Percentiles rank a stretch among this genome's conserved stretches.
These are phyloP conservation scores for Linnemannia schmuckeri DNA, from an alignment of 192 early-diverging fungal species.

Conservation along the genomic window DNA sequence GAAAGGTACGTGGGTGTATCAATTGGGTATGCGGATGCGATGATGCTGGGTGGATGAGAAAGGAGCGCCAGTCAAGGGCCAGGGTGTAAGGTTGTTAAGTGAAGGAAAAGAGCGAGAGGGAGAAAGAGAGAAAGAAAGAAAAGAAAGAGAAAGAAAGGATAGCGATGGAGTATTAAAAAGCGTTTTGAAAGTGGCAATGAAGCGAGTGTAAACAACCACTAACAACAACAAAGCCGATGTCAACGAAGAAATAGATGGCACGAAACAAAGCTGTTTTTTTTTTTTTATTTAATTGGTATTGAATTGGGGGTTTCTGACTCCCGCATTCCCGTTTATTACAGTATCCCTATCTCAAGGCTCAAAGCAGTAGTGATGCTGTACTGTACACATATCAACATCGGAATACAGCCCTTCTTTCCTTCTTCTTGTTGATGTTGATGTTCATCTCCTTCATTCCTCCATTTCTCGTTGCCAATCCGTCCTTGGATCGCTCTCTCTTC, in stretches of 20 bases:
- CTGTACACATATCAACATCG: not conserved
- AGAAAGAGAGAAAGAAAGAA: not conserved
- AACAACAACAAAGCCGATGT: not conserved
- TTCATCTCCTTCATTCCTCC: not conserved
- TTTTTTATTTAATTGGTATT: not conserved
- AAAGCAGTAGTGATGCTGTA: not conserved
- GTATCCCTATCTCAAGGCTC: not conserved
- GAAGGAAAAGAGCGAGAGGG: not conserved
- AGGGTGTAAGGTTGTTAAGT: not conserved
- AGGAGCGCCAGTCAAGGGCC: not conserved
- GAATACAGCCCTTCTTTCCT: not conserved
- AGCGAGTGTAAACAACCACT: not conserved
- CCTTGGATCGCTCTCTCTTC: not conserved
- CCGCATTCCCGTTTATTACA: not conserved
- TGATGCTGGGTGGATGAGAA: not conserved
- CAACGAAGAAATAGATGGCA: not conserved
- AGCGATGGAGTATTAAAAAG: not conserved
- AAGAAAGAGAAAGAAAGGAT: not conserved
- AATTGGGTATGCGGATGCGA: not conserved
- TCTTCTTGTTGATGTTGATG: not conserved
- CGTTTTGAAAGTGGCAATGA: too few species aligned
- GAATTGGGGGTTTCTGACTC: not conserved
- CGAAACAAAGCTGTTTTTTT: not conserved
- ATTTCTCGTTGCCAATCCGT: not conserved
- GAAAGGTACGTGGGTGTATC: not conserved